Percentiles rank a stretch among this genome's conserved stretches.
These are phyloP conservation scores for Setomelanomma holmii DNA, from an alignment of 2,329 filamentous ascomycete species.

Conservation along the genomic window DNA sequence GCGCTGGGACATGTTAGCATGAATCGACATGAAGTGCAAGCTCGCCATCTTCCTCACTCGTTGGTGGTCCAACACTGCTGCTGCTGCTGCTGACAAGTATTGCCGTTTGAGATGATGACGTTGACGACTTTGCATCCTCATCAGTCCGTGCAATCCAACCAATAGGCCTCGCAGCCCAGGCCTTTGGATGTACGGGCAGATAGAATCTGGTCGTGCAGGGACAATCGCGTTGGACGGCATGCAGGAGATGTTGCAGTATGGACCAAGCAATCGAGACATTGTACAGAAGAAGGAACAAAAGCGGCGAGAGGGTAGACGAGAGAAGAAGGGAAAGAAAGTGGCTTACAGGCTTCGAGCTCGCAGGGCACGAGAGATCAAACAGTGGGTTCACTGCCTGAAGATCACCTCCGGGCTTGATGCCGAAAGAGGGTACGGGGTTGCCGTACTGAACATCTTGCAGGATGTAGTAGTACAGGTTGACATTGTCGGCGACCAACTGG, in stretches of 20 bases:
- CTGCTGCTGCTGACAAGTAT: slow-evolving; percentile 19
- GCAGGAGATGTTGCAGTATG: slow-evolving; percentile 21
- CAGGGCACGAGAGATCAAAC: slow-evolving; percentile 47
- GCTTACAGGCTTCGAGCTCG: slow-evolving; percentile 36
- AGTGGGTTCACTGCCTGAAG: slow-evolving; percentile 37
- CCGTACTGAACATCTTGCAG: slow-evolving; percentile 69
- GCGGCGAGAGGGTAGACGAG: slow-evolving; percentile 23
- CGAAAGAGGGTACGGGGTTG: slow-evolving; percentile 73
- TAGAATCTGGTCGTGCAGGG: slow-evolving; percentile 9
- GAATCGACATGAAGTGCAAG: background rate
- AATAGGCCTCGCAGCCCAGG: slow-evolving; percentile 16
- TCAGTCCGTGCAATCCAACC: slow-evolving; percentile 37
- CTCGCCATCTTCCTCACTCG: slow-evolving; percentile 18
- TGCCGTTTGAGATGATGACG: background rate
- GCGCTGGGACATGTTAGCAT: slow-evolving; percentile 13
- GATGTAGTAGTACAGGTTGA: slow-evolving; percentile 74
- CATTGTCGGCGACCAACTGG: slow-evolving; percentile 64
- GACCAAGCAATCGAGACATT: slow-evolving; percentile 23
- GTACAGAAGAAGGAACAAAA: slow-evolving; percentile 28
- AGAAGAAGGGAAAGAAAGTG: slow-evolving; percentile 23
- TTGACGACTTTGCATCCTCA: slow-evolving; percentile 28
- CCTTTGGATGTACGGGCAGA: slow-evolving; percentile 15
- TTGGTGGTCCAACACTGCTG: slow-evolving; percentile 12
- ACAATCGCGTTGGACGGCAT: slow-evolving; percentile 12
- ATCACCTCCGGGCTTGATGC: slow-evolving; percentile 64